Evolutionary conservation across 1,284 basidiomycete species (phyloP).

Genomic region (Heimioporus retisporus): DNA sequence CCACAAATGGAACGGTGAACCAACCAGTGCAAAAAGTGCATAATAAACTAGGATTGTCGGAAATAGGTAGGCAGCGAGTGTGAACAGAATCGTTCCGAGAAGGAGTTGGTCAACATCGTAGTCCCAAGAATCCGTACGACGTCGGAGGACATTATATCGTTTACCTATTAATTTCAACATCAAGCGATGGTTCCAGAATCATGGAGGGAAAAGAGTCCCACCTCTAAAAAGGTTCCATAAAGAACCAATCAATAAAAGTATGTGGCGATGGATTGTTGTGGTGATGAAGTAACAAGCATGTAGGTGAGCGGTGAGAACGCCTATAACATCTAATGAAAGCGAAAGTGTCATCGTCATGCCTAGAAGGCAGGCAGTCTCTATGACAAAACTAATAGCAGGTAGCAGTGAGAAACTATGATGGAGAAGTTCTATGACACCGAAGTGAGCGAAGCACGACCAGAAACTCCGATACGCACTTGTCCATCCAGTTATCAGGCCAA

Average conservation of each 20-base stretch:
- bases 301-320: constrained; percentile 80
- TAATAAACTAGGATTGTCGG: constrained; percentile 94
- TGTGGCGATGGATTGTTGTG: constrained; percentile 71
- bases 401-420: constrained; percentile 32
- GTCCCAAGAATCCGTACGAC: constrained; percentile 88
- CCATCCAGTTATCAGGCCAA: constrained; percentile 74
- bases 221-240: constrained; percentile 97
- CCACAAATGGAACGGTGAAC: constrained; percentile 33
- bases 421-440: constrained; percentile 30
- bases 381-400: constrained; percentile 42
- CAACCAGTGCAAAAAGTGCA: constrained; percentile 80
- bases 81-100: constrained; percentile 96
- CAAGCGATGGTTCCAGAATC: not conserved
- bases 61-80: constrained; percentile 89
- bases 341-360: constrained; percentile 82
- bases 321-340: constrained; percentile 73
- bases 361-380: constrained; percentile 66
- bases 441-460: constrained; percentile 17
- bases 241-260: constrained; percentile 70
- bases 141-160: constrained; percentile 85
- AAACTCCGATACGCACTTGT: constrained; percentile 58
- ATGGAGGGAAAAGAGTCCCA: constrained; percentile 42
- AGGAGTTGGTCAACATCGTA: constrained; percentile 96
- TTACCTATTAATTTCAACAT: constrained; percentile 68
- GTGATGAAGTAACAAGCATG: constrained; percentile 78